These are phyloP conservation scores for Nicotiana paniculata DNA, from an alignment of 257 asterid genomes.

Conservation along the genomic window DNA sequence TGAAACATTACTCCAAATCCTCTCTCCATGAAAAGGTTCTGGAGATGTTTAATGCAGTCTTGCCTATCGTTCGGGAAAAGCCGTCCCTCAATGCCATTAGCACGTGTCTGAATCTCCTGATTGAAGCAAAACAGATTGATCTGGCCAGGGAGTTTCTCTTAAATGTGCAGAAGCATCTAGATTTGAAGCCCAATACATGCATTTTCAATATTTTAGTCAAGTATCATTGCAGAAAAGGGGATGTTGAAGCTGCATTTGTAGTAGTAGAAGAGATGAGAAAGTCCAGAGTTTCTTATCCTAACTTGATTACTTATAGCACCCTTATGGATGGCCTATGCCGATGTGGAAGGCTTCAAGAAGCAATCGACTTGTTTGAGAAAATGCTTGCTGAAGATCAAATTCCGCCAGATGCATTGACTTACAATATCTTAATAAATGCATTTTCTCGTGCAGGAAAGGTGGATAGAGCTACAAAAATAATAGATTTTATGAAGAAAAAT, in stretches of 20 bases:
- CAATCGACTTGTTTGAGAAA: slow-evolving; percentile 64
- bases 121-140: slow-evolving; percentile 61
- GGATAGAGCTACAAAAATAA: slow-evolving; percentile 53
- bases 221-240: slow-evolving; percentile 69
- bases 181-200: slow-evolving; percentile 72
- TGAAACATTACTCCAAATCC: slow-evolving; percentile 76
- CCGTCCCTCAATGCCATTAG: slow-evolving; percentile 87
- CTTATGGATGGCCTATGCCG: slow-evolving; percentile 72
- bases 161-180: slow-evolving; percentile 47
- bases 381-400: slow-evolving; percentile 75
- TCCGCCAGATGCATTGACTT: slow-evolving; percentile 80
- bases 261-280: slow-evolving; percentile 77
- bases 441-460: slow-evolving; percentile 60
- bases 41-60: slow-evolving; percentile 62
- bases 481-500: slow-evolving; percentile 78
- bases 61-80: slow-evolving; percentile 54
- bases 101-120: slow-evolving; percentile 82
- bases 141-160: slow-evolving; percentile 58
- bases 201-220: slow-evolving; percentile 89
- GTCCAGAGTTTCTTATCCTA: slow-evolving; percentile 50
- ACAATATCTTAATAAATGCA: slow-evolving; percentile 67
- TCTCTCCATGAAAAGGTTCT: slow-evolving; percentile 61
- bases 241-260: slow-evolving; percentile 58
- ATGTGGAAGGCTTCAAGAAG: slow-evolving; percentile 58
- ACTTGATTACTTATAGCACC: slow-evolving; percentile 86